Base-by-base conservation (phyloP, 331 rosid genomes). In the Acacia pycnantha region DNA sequence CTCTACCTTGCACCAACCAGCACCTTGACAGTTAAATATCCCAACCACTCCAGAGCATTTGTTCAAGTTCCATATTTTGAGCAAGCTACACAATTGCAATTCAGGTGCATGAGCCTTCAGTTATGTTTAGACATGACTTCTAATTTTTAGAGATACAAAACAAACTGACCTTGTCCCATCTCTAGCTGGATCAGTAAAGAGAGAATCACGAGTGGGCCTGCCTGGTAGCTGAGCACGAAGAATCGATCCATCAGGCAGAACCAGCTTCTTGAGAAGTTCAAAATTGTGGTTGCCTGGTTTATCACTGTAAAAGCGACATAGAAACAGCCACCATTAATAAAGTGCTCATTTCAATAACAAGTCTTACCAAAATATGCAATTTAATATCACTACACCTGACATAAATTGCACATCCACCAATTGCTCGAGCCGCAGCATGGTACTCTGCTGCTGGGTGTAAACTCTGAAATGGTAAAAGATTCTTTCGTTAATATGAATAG, bases 1-100 rank as follows among this genome's bases (percentile, higher is more conserved):
- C 77, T 79, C 81, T 33, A 86, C 24, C 87, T 91, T 94, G 94
- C 99, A 94, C 99, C 98, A 96, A 12, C 98, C 99, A 22, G 99
- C 99, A 69, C 99, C 99, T 91, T 96, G 99, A 84, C 99, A 94
- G 78, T 96, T 96, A 82, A 94, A 94, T 4, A 92, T 95, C 72
- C 99, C 99, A 73, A 96, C 92, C 24, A 96, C 97, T 47, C 99
- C 99, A 19, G 97, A 79, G 77, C 92, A 94, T 78, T 91, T 90
- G 90, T 96, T 96, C 85, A 96, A 31, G 89, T 96, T 96, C 99
- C 99, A 96, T 82, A 96, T 74, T 84, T 96, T 96, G 82, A 96
- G 98, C 90, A 96, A 85, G 88, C 99, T 96, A 83, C 78, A 86
- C 15, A 81, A 78, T 79, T 46, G 79, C 22, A 85, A 61, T 77